Percentiles rank a stretch among this genome's conserved stretches.
Evolutionary conservation across 2,329 filamentous ascomycete genomes (phyloP).

Genomic region (Dactylonectria macrodidyma): DNA sequence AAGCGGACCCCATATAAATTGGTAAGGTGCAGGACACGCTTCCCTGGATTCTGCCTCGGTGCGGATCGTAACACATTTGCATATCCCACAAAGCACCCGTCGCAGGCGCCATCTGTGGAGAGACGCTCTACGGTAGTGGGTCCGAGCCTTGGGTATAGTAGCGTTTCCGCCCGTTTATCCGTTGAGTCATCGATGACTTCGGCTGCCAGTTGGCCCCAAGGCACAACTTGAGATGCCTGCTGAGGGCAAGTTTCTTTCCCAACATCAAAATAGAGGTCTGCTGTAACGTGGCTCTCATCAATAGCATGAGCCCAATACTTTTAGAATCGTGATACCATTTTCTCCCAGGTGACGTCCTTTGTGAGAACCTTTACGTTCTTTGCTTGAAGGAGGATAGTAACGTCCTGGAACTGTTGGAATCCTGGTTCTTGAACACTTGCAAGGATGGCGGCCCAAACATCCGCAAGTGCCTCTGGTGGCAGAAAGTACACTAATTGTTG

Average conservation of each 20-base stretch:
- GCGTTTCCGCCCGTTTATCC: conserved; percentile 8
- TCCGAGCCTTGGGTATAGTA: not conserved
- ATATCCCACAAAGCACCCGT: too few species aligned
- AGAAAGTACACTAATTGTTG: too few species aligned
- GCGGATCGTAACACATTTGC: too few species aligned
- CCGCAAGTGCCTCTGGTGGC: too few species aligned
- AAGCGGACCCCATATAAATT: too few species aligned
- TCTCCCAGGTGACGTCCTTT: conserved; percentile 3
- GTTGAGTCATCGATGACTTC: not conserved
- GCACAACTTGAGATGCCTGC: not conserved
- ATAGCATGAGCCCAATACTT: not conserved
- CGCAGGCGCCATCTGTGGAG: too few species aligned
- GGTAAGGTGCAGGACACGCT: too few species aligned
- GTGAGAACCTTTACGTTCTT: conserved; percentile 18
- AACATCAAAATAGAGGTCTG: not conserved
- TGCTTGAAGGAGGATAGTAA: conserved; percentile 9
- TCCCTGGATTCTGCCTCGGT: not conserved
- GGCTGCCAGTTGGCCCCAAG: not conserved
- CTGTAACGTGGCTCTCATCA: not conserved
- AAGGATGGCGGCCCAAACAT: too few species aligned
- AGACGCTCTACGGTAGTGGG: too few species aligned
- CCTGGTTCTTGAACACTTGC: not conserved
- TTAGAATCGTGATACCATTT: not conserved
- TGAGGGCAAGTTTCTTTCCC: conserved; percentile 6
- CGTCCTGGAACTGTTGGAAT: conserved; percentile 10